Conservation (phyloP, 257 asterid genomes). For the Capsicum pubescens region DNA sequence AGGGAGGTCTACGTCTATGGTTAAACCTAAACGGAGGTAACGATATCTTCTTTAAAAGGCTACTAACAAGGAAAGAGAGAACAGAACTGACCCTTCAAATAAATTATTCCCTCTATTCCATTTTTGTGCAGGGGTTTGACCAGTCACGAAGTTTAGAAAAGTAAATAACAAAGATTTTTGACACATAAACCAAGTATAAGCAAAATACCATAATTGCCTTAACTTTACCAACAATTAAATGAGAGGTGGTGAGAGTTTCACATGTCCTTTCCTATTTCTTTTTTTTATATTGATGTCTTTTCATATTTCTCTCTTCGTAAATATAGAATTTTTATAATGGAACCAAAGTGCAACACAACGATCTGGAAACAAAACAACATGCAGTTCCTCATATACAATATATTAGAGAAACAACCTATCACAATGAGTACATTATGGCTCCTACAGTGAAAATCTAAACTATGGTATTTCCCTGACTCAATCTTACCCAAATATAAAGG, state of each 20-base stretch:
- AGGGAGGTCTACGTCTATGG: neutral
- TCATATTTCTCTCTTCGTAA: neutral
- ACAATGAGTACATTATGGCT: slow-evolving; percentile 17
- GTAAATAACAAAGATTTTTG: neutral
- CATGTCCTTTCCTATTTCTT: neutral
- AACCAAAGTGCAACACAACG: neutral
- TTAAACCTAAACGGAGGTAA: neutral
- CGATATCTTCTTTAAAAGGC: neutral
- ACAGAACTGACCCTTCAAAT: neutral
- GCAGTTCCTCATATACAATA: neutral
- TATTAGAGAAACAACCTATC: neutral
- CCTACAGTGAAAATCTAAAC: neutral
- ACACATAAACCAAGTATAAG: neutral
- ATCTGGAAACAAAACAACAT: neutral
- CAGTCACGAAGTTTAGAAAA: neutral
- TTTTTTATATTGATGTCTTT: too few species aligned
- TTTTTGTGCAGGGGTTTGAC: neutral
- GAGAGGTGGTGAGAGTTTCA: slow-evolving; percentile 17
- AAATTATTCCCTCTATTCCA: neutral
- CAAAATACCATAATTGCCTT: neutral
- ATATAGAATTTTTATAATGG: neutral
- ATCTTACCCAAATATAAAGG: neutral
- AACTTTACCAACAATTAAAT: neutral
- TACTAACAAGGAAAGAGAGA: neutral
- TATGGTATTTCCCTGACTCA: slow-evolving; percentile 2